These are phyloP conservation scores for Mycena leptocephala DNA, from an alignment of 768 basidiomycete genomes.

Conservation along the genomic window DNA sequence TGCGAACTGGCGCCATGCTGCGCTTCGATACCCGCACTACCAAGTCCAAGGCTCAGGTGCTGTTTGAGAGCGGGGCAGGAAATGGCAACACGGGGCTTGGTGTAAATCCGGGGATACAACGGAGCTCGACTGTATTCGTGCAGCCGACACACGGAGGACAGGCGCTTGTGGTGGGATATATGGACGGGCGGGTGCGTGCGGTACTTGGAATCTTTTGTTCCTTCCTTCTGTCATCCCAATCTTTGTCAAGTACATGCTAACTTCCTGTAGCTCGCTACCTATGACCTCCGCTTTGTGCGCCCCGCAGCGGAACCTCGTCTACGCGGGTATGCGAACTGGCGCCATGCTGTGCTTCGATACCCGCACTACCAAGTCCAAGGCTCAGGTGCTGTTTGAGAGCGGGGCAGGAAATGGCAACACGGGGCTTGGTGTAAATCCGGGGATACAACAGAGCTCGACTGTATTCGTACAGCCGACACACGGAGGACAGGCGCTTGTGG, in stretches of 20 bases:
- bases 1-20: constrained; percentile 21
- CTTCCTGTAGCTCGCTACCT: constrained; percentile 11
- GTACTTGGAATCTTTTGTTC: constrained; percentile 28
- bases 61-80: background rate
- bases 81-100: background rate
- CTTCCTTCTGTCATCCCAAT: too few species aligned
- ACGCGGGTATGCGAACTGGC: too few species aligned
- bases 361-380: too few species aligned
- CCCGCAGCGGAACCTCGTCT: too few species aligned
- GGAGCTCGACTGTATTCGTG: constrained; percentile 43
- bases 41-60: background rate
- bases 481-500: constrained; percentile 45
- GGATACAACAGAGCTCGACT: constrained; percentile 39
- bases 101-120: background rate
- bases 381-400: too few species aligned
- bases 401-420: background rate
- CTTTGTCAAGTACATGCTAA: too few species aligned
- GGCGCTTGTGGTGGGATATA: constrained; percentile 38
- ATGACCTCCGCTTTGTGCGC: constrained; percentile 32
- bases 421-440: background rate
- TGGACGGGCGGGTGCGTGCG: constrained; percentile 28
- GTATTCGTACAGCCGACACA: too few species aligned
- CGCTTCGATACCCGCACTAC: constrained; percentile 32
- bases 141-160: constrained; percentile 39
- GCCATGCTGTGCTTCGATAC: too few species aligned